Base-by-base conservation (phyloP, 1,284 basidiomycete genomes). In the Somion occarium region DNA sequence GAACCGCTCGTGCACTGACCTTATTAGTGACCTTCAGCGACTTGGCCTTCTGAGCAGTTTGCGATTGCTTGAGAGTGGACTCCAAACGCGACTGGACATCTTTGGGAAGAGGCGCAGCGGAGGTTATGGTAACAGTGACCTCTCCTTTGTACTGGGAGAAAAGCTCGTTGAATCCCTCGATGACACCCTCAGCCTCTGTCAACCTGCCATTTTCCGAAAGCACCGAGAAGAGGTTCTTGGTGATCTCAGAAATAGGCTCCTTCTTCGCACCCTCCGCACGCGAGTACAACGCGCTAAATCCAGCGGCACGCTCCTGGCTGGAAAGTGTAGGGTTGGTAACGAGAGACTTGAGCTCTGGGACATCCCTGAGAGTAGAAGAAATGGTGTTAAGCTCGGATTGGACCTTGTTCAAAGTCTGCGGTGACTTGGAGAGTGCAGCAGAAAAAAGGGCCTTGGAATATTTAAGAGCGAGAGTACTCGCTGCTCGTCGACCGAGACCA, bases 361-460 rank as follows among this genome's bases (percentile, higher is more conserved):
- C 74, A 23, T 76, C 70, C 64, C 80, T 78, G 69, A 94, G 78
- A 63, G 83, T 75, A 64, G 76, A 76, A 57, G 83, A 74, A 66
- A 95, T 80, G 57, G 73, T 68, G 65, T 75, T 75, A 60, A 99
- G 83, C 70, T 98, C 96, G 38, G 79, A 63, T 67, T 91, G 85
- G 61, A 93, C 91, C 70, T 91, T 88, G 72, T 72, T 83, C 67
- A 97, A 83, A 20, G 78, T 74, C 65, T 83, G 81, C 37, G 89
- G 82, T 2, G 88, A 91, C 75, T 93, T 90, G 64, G 85, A 78
- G 65, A 94, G 83, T 18, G 97, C 94, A 50, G 96, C 96, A 49
- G 87, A 83, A 74, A 91, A 99, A 58, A 91, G 82, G 24, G 97
- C 96, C 54, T 91, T 88, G 57, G 97, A 96, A 73, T 99, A 99